Conservation (phyloP, 2,329 filamentous ascomycete genomes). For the Cladophialophora exuberans region DNA sequence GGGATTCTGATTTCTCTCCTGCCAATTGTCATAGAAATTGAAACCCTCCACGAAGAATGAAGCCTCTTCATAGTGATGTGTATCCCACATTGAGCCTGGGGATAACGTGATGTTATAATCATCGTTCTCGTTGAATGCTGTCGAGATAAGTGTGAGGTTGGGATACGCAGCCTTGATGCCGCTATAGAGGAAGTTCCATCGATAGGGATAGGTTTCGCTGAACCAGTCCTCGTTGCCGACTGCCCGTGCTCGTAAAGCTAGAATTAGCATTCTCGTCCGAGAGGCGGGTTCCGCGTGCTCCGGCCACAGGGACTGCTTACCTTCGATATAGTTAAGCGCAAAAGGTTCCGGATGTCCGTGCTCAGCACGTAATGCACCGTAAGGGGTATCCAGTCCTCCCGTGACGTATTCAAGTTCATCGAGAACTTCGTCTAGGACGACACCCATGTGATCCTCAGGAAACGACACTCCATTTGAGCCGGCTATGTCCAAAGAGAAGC, state of each 20-base stretch:
- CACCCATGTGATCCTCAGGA: conserved; percentile 40
- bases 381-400: conserved; percentile 35
- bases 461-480: conserved; percentile 41
- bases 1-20: conserved; percentile 31
- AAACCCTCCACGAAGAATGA: conserved; percentile 47
- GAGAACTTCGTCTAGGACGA: conserved; percentile 40
- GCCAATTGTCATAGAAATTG: conserved; percentile 48
- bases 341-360: conserved; percentile 67
- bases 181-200: conserved; percentile 63
- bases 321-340: conserved; percentile 63
- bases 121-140: conserved; percentile 42
- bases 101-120: conserved; percentile 43
- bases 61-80: conserved; percentile 47
- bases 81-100: conserved; percentile 42
- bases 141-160: conserved; percentile 58
- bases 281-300: too few relatives aligned
- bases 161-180: conserved; percentile 62
- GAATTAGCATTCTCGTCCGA: too few relatives aligned
- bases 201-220: conserved; percentile 55
- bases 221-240: conserved; percentile 70
- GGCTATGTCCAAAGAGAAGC: conserved; percentile 44
- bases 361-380: conserved; percentile 56
- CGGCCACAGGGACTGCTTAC: too few relatives aligned
- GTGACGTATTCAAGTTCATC: conserved; percentile 38
- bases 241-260: too few relatives aligned